Evolutionary conservation across 176 grass and related monocot species (phyloP), one percentile per base, ranked within the genome.

Genomic region (Rhynchospora breviuscula): DNA sequence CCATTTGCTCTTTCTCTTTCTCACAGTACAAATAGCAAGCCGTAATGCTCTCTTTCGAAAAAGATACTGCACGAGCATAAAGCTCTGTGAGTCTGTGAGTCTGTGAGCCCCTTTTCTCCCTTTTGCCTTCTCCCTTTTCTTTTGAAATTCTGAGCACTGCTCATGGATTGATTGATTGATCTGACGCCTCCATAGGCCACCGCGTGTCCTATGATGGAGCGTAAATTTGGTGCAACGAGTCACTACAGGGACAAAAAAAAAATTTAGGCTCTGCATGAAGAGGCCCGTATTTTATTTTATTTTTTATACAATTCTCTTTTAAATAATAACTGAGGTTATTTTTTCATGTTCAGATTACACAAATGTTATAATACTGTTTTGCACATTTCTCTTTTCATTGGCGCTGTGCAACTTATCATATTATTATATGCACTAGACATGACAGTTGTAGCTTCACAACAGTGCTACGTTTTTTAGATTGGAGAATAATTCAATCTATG

Each of bases 21-120:
- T 23, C 17, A 56, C 12, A 33, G 53, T 8, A 52, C n/a, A 29
- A 48, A 26, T 13, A 23, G 26, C 47, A 26, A 76, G 21, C 22
- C 21, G 48, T 77, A 77, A 56, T 56, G 73, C 73, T 56, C 49
- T 54, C 73, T 77, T 77, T 77, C 73, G 22, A 77, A 77, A 77
- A 77, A 77, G 73, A 77, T 77, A 77, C 73, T 77, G 73, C 73
- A 77, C 73, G 73, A 77, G 73, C 73, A 77, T 77, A 77, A 77
- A 77, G 73, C 73, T 76, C 48, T 76, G 48, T 76, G 68, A 72
- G 26, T 29, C 66, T 69, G 45, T 12, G 45, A 19, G 56, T 3
- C 6, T 22, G 14, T 67, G 59, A 22, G 21, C 5, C 17, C 67
- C 17, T 40, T 40, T 40, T 40, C 15, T 70, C 44, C 13, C 66